Evolutionary conservation across 2,329 filamentous ascomycete genomes (phyloP).

Genomic region (Colletotrichum graminicola): DNA sequence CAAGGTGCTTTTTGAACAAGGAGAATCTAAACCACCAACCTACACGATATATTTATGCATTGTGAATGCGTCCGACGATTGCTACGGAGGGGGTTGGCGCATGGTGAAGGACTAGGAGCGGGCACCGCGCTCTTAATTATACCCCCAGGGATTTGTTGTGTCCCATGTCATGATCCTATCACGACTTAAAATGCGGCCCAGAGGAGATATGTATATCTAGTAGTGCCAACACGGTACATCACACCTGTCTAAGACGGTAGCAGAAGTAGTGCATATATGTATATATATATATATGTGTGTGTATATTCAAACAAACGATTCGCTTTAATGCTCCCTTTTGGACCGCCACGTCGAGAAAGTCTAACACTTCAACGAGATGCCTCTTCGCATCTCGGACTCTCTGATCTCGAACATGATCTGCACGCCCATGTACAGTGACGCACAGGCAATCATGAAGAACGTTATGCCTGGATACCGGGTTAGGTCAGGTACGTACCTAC

Average conservation of each 20-base stretch:
- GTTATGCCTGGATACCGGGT: conserved; percentile 65
- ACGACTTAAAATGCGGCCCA: neutral
- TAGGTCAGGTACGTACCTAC: neutral
- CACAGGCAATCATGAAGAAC: conserved; percentile 79
- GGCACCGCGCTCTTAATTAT: conserved; percentile 3
- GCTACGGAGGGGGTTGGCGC: neutral
- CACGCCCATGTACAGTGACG: conserved; percentile 83
- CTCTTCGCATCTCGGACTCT: conserved; percentile 84
- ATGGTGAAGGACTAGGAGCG: neutral
- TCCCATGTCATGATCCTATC: neutral
- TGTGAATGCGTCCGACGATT: neutral
- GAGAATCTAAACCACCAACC: neutral
- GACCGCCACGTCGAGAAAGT: too few species aligned
- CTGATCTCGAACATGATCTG: conserved; percentile 98
- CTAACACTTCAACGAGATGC: conserved; percentile 86
- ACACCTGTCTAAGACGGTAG: conserved; percentile 13
- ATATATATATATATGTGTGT: too few species aligned
- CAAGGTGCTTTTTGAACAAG: neutral
- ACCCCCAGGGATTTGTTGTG: neutral
- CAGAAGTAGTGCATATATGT: conserved; percentile 11
- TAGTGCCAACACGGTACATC: conserved; percentile 2
- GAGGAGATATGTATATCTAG: conserved; percentile 9
- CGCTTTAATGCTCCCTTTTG: neutral
- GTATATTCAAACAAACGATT: neutral
- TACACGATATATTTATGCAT: neutral